phyloP scores from a whole-genome alignment of 768 basidiomycete genomes.

The Kwoniella mangroviensis region DNA sequence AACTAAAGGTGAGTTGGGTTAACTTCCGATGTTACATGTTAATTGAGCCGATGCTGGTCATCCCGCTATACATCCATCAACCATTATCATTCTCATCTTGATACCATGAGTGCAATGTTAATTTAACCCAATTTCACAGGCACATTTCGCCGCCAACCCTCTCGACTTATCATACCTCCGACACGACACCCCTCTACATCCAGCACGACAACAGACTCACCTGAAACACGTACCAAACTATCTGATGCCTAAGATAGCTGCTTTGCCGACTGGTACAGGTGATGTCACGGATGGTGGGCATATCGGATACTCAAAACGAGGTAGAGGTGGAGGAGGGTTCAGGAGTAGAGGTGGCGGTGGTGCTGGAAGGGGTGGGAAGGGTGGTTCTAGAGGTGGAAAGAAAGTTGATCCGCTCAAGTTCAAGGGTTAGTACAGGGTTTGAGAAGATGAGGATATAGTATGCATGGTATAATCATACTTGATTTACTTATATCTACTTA shows the following conservation, averaged over 20 bases:
- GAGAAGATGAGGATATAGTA: not conserved
- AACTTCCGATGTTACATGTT: not conserved
- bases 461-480: not conserved
- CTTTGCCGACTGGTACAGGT: conserved; percentile 52
- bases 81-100: not conserved
- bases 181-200: conserved; percentile 93
- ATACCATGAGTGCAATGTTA: not conserved
- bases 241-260: conserved; percentile 78
- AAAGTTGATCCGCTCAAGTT: conserved; percentile 78
- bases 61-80: no score
- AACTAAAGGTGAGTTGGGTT: conserved; percentile 75
- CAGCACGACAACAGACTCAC: conserved; percentile 84
- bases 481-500: not conserved
- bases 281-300: conserved; percentile 63
- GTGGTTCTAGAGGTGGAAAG: conserved; percentile 64
- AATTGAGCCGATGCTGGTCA: no score
- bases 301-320: conserved; percentile 72
- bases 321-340: conserved; percentile 65
- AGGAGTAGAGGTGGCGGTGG: conserved; percentile 65
- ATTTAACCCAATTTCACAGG: conserved; percentile 61
- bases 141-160: conserved; percentile 97
- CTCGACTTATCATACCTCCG: conserved; percentile 87
- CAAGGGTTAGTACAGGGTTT: conserved; percentile 25
- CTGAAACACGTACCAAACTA: conserved; percentile 97
- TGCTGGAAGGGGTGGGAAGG: conserved; percentile 60